phyloP scores from a whole-genome alignment of 2,329 filamentous ascomycete species.

The Botrytis cinerea region DNA sequence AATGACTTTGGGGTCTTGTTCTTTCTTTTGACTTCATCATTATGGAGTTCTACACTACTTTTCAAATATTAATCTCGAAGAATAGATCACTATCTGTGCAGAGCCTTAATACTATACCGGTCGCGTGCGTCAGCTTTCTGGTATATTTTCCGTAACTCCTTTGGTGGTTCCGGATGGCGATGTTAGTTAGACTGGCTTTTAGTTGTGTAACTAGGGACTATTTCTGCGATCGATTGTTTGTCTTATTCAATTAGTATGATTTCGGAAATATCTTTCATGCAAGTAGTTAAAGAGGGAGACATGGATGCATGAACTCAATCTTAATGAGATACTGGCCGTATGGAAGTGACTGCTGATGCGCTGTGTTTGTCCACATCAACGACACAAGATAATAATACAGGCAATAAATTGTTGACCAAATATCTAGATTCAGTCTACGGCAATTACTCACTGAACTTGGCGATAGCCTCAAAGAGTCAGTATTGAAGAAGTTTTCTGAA shows the following conservation, averaged over 20 bases:
- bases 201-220: background rate
- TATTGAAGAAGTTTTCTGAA: no score
- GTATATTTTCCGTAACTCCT: background rate
- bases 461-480: no score
- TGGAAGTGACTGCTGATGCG: background rate
- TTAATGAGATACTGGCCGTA: background rate
- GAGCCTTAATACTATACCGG: background rate
- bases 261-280: background rate
- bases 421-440: background rate
- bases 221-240: rapidly evolving
- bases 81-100: background rate
- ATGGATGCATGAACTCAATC: background rate
- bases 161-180: background rate
- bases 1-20: background rate
- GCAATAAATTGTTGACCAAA: background rate
- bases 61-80: background rate
- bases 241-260: background rate
- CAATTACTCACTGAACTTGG: background rate
- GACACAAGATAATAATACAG: background rate
- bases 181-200: background rate
- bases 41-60: background rate
- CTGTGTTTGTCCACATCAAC: background rate
- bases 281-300: background rate
- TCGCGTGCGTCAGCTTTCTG: background rate
- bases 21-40: background rate